These are phyloP conservation scores for Xylariaceae sp. DNA, from an alignment of 2,329 filamentous ascomycete genomes.

Conservation along the genomic window DNA sequence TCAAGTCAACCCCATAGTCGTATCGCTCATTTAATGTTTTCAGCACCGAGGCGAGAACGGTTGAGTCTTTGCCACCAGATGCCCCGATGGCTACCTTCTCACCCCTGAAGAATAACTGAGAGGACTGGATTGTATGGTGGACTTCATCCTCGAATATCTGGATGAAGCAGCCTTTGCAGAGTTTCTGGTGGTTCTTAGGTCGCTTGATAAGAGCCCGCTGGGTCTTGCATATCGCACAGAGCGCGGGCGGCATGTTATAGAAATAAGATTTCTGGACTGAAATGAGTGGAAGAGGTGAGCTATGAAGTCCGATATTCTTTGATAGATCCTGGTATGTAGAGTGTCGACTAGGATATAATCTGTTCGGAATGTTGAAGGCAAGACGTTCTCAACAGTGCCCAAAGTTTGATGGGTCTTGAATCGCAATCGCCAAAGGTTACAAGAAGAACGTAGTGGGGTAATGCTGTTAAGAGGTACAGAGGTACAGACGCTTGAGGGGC, in stretches of 20 bases:
- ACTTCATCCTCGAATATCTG: slow-evolving; percentile 85
- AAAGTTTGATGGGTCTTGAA: too few relatives aligned
- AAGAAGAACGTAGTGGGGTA: slow-evolving; percentile 6
- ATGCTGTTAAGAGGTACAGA: slow-evolving; percentile 5
- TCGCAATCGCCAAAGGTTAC: too few relatives aligned
- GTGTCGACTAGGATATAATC: too few relatives aligned
- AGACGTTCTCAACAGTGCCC: too few relatives aligned
- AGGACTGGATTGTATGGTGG: slow-evolving; percentile 82
- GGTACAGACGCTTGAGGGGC: slow-evolving; percentile 16
- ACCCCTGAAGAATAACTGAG: slow-evolving; percentile 73
- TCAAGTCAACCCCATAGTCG: slow-evolving; percentile 76
- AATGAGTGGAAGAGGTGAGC: neutral
- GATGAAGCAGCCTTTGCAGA: slow-evolving; percentile 88
- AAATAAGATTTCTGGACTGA: neutral
- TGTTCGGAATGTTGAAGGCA: too few relatives aligned
- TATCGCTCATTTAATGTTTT: slow-evolving; percentile 92
- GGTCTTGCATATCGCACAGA: slow-evolving; percentile 70
- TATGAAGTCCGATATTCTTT: neutral
- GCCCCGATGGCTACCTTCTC: slow-evolving; percentile 92
- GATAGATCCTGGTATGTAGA: too few relatives aligned
- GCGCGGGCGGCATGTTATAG: slow-evolving; percentile 64
- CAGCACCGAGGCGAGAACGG: slow-evolving; percentile 87
- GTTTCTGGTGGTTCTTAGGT: slow-evolving; percentile 89
- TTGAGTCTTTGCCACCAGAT: slow-evolving; percentile 95
- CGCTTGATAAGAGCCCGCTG: slow-evolving; percentile 83